Evolutionary conservation across 345 rosid species (phyloP).

Genomic region (Sisymbrium irio): DNA sequence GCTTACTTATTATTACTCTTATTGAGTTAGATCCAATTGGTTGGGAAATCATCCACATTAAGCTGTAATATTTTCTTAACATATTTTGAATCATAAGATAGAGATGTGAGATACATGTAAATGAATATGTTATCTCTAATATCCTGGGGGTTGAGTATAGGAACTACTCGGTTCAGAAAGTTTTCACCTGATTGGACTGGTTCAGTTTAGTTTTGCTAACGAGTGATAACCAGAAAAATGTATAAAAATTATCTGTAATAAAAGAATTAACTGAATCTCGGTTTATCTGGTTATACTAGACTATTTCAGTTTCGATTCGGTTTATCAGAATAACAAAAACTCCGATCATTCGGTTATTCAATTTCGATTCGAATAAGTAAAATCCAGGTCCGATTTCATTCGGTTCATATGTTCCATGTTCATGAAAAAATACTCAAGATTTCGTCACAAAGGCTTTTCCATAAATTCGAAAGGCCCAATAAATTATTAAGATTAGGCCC

Average conservation of each 20-base stretch:
- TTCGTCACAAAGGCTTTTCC: neutral
- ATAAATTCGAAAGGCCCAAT: neutral
- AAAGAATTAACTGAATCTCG: neutral
- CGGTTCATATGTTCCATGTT: neutral
- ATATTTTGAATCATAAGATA: neutral
- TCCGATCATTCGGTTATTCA: neutral
- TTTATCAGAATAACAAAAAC: neutral
- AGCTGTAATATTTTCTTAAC: neutral
- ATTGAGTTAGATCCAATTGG: constrained; percentile 23
- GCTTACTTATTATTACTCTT: constrained; percentile 9
- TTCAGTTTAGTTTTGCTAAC: neutral
- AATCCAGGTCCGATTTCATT: neutral
- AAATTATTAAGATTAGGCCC: neutral
- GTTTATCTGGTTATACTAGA: neutral
- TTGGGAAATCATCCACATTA: constrained; percentile 19
- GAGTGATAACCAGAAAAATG: neutral
- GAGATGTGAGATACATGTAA: neutral
- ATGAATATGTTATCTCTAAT: neutral
- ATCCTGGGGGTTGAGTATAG: neutral
- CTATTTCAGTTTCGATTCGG: neutral
- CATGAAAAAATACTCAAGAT: neutral
- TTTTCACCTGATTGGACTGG: neutral
- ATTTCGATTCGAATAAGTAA: neutral
- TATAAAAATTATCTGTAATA: neutral
- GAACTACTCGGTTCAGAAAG: neutral